Percentiles rank a stretch among this genome's conserved stretches.
phyloP scores from a whole-genome alignment of 2,329 filamentous ascomycete genomes.

The Exophiala dermatitidis region DNA sequence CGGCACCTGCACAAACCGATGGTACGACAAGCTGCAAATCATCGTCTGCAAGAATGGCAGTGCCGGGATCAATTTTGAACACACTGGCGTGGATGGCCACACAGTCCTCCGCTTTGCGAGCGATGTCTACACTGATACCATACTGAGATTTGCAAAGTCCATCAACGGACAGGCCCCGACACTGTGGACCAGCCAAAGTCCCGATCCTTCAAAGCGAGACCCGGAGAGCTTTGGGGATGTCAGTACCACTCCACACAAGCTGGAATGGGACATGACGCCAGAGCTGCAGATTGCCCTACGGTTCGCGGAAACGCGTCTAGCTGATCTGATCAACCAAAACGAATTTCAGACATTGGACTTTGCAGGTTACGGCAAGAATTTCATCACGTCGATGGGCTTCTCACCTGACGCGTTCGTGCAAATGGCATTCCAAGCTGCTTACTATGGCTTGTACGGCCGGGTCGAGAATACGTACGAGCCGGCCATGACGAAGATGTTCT shows the following conservation, averaged over 20 bases:
- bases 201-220: constrained; percentile 86
- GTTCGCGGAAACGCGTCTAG: constrained; percentile 89
- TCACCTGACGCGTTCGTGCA: constrained; percentile 96
- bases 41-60: constrained; percentile 99
- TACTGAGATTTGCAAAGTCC: constrained; percentile 85
- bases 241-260: constrained; percentile 85
- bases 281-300: constrained; percentile 85
- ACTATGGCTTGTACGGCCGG: constrained; percentile 91
- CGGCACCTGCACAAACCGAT: constrained; percentile 93
- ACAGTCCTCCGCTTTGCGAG: constrained; percentile 94
- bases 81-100: constrained; percentile 95
- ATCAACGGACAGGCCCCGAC: constrained; percentile 92
- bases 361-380: constrained; percentile 84
- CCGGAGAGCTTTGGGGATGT: constrained; percentile 89
- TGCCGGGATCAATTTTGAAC: constrained; percentile 98
- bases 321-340: constrained; percentile 92
- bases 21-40: constrained; percentile 99
- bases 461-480: constrained; percentile 96
- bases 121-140: constrained; percentile 95
- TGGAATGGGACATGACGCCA: constrained; percentile 95
- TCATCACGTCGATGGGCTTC: constrained; percentile 94
- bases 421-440: constrained; percentile 97
- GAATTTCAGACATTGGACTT: constrained; percentile 94
- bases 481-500: constrained; percentile 92
- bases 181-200: constrained; percentile 82